phyloP scores from a whole-genome alignment of 208 protist species.

The Leishmania arabica region DNA sequence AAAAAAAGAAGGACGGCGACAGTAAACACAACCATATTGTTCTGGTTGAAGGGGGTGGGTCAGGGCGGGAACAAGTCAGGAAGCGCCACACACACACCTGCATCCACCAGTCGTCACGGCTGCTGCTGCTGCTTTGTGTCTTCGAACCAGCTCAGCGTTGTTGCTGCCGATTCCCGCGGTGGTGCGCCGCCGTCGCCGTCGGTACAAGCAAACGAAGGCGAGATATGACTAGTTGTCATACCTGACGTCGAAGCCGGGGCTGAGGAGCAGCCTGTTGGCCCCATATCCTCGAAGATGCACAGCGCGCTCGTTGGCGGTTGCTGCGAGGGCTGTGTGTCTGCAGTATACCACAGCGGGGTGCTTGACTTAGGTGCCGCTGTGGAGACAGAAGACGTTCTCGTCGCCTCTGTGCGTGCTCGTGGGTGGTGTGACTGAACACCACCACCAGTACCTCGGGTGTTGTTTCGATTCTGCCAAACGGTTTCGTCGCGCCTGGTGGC shows the following conservation, averaged over 20 bases:
- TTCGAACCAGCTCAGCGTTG: constrained; percentile 28
- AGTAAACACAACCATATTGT: background rate
- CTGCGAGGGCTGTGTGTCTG: background rate
- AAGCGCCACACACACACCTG: background rate
- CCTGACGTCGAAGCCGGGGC: background rate
- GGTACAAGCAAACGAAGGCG: background rate
- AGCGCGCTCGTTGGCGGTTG: constrained; percentile 6
- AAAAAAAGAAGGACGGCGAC: background rate
- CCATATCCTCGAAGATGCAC: constrained; percentile 28
- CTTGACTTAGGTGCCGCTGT: constrained; percentile 1
- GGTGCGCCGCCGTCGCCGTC: background rate
- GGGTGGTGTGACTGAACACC: background rate
- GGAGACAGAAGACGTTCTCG: background rate
- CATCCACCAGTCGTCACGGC: background rate
- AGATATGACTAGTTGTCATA: background rate
- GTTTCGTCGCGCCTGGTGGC: background rate
- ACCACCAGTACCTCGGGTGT: background rate
- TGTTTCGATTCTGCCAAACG: background rate
- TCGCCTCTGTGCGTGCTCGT: constrained; percentile 20
- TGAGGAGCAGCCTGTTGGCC: background rate
- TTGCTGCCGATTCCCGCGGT: background rate
- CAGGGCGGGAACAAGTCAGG: background rate
- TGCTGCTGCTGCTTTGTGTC: constrained; percentile 10
- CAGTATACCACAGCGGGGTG: background rate
- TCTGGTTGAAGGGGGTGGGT: background rate